Base-by-base conservation (phyloP, 2,329 filamentous ascomycete species). In the Emmonsia crescens region DNA sequence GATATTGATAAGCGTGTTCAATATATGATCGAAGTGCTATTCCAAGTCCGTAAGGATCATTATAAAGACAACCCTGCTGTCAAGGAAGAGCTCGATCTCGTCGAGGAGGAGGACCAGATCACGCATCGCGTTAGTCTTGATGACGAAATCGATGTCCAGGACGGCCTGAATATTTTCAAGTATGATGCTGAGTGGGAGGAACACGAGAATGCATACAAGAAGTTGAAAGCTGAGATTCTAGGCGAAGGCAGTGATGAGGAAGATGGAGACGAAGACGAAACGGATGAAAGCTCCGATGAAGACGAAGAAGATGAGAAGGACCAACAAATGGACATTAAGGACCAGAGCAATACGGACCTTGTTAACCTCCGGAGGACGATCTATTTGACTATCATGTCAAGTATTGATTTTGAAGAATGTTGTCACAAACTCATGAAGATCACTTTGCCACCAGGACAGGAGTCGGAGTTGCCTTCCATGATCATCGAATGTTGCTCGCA, bases 1-100 rank as follows among this genome's bases (percentile, higher is more conserved):
- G 92, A 94, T 71, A 96, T 99, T 73, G 93, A 97, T 72, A 96
- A 96, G 80, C 84, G 94, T 66, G 92, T 93, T n/a, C 94, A 99
- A 77, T 99, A 97, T 76, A 96, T 96, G 89, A 93, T 99, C 62
- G 94, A 99, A 74, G 94, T 97, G 5, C 78, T 99, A 51, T 99
- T 99, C 74, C 92, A 99, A 77, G 88, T 96, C 61, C 85, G 94
- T 65, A 96, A 96, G 76, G 93, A 97, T 76, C 89, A 89, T 69
- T 99, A 96, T 80, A 96, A 96, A 78, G 91, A 97, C 70, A 91
- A 97, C 69, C 91, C 88, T 21, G 87, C 91, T 0, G 80, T 97
- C 68, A 92, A 87, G 74, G 92, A 96, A 72, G 94, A 99, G 73
- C 79, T 99, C 62, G 94, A 99, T 75, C 76, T 99, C 54, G 90